Evolutionary conservation across 2,329 filamentous ascomycete species (phyloP).

Genomic region (Penicillium sp.): DNA sequence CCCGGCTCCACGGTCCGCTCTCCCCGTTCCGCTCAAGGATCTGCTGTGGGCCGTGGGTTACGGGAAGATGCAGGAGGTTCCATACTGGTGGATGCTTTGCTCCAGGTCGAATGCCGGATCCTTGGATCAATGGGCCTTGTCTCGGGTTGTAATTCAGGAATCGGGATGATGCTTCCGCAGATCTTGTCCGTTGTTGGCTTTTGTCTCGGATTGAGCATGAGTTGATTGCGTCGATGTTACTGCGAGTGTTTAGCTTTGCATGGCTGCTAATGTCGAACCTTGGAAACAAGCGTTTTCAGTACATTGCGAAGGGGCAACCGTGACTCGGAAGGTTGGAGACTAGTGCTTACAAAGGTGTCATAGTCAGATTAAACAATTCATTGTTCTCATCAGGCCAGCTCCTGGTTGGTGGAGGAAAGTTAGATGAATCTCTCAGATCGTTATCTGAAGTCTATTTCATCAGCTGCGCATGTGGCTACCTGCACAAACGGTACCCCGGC

Average conservation of each 20-base stretch:
- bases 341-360: too few relatives aligned
- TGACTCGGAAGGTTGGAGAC: not conserved
- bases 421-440: too few relatives aligned
- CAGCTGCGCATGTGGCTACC: too few relatives aligned
- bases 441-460: too few relatives aligned
- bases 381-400: too few relatives aligned
- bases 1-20: constrained; percentile 1
- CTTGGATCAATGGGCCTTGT: not conserved
- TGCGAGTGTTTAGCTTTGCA: not conserved
- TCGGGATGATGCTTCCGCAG: not conserved
- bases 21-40: not conserved
- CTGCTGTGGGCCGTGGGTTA: not conserved
- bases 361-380: too few relatives aligned
- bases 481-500: too few relatives aligned
- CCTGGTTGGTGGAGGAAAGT: too few relatives aligned
- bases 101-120: not conserved
- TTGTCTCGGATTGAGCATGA: not conserved
- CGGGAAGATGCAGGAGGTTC: constrained; percentile 1
- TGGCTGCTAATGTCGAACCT: not conserved
- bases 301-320: not conserved
- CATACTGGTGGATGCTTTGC: not conserved
- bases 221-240: not conserved
- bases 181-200: not conserved
- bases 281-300: not conserved
- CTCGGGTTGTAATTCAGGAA: not conserved